phyloP scores from a whole-genome alignment of 139 green algal genomes.

The Chlorella vulgaris region DNA sequence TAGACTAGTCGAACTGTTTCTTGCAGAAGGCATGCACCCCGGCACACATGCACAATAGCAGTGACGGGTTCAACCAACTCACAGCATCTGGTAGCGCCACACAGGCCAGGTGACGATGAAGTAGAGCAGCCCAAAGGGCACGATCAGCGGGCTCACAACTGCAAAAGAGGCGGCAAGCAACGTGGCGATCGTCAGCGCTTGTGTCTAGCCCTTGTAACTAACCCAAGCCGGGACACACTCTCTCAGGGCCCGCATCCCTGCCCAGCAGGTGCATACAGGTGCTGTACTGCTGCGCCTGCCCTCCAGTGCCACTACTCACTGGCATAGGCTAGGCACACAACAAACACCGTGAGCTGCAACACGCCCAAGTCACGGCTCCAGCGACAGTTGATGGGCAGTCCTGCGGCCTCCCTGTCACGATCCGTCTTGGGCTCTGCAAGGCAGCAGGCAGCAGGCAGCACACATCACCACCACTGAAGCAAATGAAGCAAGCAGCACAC shows the following conservation, averaged over 20 bases:
- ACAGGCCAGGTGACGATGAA: constrained; percentile 53
- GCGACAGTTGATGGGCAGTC: constrained; percentile 41
- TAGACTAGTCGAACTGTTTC: too few relatives aligned
- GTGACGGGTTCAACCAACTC: constrained; percentile 28
- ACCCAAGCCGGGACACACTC: too few relatives aligned
- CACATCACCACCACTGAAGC: not conserved
- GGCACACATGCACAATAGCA: not conserved
- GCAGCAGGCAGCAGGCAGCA: not conserved
- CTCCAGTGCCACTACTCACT: too few relatives aligned
- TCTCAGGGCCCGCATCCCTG: too few relatives aligned
- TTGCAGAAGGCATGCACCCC: not conserved
- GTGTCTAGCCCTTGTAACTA: too few relatives aligned
- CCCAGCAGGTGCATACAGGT: too few relatives aligned
- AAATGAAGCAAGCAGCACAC: not conserved
- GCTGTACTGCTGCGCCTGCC: too few relatives aligned
- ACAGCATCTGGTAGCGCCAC: constrained; percentile 70
- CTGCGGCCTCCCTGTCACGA: constrained; percentile 18
- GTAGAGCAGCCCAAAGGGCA: constrained; percentile 64
- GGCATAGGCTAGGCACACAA: constrained; percentile 17
- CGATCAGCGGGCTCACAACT: constrained; percentile 70
- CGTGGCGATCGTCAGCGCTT: not conserved
- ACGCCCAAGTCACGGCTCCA: constrained; percentile 41
- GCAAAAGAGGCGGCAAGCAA: constrained; percentile 42
- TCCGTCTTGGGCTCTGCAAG: constrained; percentile 33
- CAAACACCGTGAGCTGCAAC: constrained; percentile 23